phyloP scores from a whole-genome alignment of 192 early-diverging fungal genomes.

The Coemansia sp. region DNA sequence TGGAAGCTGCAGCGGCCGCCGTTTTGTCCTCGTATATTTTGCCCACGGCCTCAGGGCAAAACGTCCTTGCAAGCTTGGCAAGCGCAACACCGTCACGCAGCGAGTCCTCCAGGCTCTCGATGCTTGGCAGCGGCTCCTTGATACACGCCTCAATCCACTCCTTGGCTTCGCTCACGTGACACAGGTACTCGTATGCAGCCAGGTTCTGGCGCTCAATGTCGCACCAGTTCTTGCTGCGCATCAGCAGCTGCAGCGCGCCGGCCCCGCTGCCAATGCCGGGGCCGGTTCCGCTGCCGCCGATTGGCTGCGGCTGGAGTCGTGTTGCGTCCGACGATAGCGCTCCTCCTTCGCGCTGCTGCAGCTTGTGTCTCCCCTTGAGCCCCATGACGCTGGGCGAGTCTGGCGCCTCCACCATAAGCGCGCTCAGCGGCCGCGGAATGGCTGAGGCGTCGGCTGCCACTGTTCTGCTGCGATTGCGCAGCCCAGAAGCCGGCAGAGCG shows the following conservation, averaged over 20 bases:
- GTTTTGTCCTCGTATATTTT: slow-evolving; percentile 72
- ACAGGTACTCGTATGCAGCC: slow-evolving; percentile 98
- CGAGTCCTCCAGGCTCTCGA: slow-evolving; percentile 82
- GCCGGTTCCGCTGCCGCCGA: neutral
- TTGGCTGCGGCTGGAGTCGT: neutral
- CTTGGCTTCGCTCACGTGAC: slow-evolving; percentile 98
- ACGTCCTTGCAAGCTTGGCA: slow-evolving; percentile 83
- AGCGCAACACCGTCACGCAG: slow-evolving; percentile 91
- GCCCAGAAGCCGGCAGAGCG: slow-evolving; percentile 8
- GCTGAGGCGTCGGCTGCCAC: slow-evolving; percentile 23
- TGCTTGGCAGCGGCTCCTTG: slow-evolving; percentile 74
- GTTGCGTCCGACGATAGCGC: neutral
- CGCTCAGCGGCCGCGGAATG: slow-evolving; percentile 27
- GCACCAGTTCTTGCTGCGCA: slow-evolving; percentile 71
- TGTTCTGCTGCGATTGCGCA: slow-evolving; percentile 47
- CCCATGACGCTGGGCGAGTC: slow-evolving; percentile 57
- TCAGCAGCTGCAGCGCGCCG: slow-evolving; percentile 3
- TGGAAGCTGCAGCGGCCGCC: neutral
- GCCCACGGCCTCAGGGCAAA: slow-evolving; percentile 80
- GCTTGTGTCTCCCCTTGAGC: slow-evolving; percentile 46
- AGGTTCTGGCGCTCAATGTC: slow-evolving; percentile 84
- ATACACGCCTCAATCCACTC: slow-evolving; percentile 99
- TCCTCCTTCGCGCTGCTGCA: slow-evolving; percentile 51
- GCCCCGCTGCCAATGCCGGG: neutral
- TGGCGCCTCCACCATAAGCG: slow-evolving; percentile 45